Conservation (phyloP, 345 rosid species). For the Erodium maritimum region DNA sequence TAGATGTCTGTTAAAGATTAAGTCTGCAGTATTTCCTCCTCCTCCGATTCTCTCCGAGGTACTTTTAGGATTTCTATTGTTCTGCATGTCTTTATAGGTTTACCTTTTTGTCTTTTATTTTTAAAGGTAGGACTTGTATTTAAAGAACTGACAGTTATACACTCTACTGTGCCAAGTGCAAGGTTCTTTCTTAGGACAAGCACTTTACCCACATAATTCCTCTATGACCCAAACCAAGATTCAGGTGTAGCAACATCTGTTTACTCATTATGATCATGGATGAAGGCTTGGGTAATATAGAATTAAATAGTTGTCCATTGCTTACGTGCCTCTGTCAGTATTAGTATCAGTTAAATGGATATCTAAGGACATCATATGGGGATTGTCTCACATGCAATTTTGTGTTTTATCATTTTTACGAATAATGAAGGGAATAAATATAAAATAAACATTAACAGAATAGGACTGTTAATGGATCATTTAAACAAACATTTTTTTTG, state of each 20-base stretch:
- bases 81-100: neutral
- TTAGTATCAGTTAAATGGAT: no score
- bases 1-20: slow-evolving; percentile 38
- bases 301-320: neutral
- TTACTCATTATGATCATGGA: neutral
- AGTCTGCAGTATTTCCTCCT: slow-evolving; percentile 31
- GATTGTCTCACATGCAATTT: neutral
- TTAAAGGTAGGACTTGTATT: slow-evolving; percentile 4
- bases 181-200: neutral
- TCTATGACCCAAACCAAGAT: neutral
- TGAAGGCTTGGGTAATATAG: neutral
- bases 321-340: neutral
- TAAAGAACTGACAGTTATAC: neutral
- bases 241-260: neutral
- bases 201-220: neutral
- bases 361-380: neutral
- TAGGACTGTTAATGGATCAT: neutral
- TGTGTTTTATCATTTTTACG: neutral
- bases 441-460: neutral
- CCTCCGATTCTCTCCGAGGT: slow-evolving; percentile 36
- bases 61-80: neutral
- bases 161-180: neutral
- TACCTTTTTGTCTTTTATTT: neutral
- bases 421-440: no score
- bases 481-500: neutral